These are phyloP conservation scores for Moesziomyces antarcticus DNA, from an alignment of 1,284 basidiomycete species.

Conservation along the genomic window DNA sequence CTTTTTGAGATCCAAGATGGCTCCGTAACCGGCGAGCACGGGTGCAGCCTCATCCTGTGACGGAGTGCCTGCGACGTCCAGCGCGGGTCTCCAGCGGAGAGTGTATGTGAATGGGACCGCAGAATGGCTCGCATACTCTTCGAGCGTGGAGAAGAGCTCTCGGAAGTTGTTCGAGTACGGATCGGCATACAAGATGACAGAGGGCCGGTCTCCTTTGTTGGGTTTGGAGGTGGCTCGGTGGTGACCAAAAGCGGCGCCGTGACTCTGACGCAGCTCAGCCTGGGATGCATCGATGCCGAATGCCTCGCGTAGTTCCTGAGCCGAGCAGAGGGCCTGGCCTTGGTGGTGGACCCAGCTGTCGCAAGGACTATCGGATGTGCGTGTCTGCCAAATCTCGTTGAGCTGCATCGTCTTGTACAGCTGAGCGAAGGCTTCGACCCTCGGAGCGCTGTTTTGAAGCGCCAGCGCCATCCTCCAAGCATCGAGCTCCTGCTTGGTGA, in stretches of 20 bases:
- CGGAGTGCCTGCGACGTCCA: neutral
- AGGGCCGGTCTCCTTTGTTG: neutral
- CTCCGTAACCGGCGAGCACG: slow-evolving; percentile 84
- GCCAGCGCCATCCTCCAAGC: slow-evolving; percentile 55
- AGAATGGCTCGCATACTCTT: slow-evolving; percentile 16
- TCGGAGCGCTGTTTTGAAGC: slow-evolving; percentile 50
- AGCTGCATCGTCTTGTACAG: slow-evolving; percentile 40
- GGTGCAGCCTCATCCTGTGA: slow-evolving; percentile 7
- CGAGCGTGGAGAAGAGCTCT: slow-evolving; percentile 48
- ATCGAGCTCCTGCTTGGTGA: slow-evolving; percentile 23
- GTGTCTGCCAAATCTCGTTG: slow-evolving; percentile 67
- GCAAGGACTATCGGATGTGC: slow-evolving; percentile 46
- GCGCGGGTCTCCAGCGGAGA: slow-evolving; percentile 65
- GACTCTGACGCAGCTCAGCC: neutral
- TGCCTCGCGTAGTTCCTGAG: slow-evolving; percentile 29
- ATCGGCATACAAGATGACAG: slow-evolving; percentile 58
- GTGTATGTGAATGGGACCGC: slow-evolving; percentile 43
- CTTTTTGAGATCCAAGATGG: slow-evolving; percentile 91
- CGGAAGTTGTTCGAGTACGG: slow-evolving; percentile 54
- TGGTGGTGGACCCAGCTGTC: slow-evolving; percentile 52
- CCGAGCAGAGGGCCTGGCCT: slow-evolving; percentile 49
- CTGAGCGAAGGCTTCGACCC: slow-evolving; percentile 61
- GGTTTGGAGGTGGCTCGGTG: slow-evolving; percentile 8
- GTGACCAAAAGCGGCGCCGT: slow-evolving; percentile 58
- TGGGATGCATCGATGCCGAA: slow-evolving; percentile 18